A percentile compares a stretch with the other conserved stretches of the same genome.
Conservation (phyloP, 1,284 basidiomycete species). For the Prillingera fragicola region DNA sequence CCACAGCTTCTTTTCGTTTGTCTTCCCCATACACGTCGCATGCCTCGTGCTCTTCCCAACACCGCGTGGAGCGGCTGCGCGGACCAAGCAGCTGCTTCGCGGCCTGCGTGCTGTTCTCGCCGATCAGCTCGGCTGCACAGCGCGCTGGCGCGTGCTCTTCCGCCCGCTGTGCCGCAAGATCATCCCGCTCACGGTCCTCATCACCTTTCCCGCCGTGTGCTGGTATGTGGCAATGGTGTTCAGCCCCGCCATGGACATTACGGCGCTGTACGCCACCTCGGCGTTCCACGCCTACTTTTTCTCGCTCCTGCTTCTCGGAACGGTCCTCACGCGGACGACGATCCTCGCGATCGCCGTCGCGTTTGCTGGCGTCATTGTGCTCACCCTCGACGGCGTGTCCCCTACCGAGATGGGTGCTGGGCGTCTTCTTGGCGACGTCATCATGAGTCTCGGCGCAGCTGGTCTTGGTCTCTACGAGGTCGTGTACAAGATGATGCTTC, state of each 20-base stretch:
- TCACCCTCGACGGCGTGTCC: constrained; percentile 33
- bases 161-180: constrained; percentile 24
- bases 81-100: constrained; percentile 10
- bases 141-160: constrained; percentile 27
- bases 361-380: constrained; percentile 42
- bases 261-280: constrained; percentile 40
- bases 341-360: constrained; percentile 40
- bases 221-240: constrained; percentile 43
- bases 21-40: constrained; percentile 40
- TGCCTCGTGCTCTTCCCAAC: constrained; percentile 15
- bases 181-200: constrained; percentile 30
- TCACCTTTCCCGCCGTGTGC: constrained; percentile 33
- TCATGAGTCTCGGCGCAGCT: constrained; percentile 47
- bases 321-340: constrained; percentile 35
- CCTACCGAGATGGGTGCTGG: constrained; percentile 13
- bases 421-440: constrained; percentile 39
- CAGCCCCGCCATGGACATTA: constrained; percentile 38
- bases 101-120: constrained; percentile 14
- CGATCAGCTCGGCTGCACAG: constrained; percentile 14
- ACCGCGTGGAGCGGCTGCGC: not conserved
- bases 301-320: constrained; percentile 38
- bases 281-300: constrained; percentile 44
- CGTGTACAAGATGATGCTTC: constrained; percentile 47
- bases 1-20: constrained; percentile 42
- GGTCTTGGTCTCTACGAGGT: constrained; percentile 48